These are phyloP conservation scores for Silene coronaria DNA, from an alignment of 179 eudicot species.

Conservation along the genomic window DNA sequence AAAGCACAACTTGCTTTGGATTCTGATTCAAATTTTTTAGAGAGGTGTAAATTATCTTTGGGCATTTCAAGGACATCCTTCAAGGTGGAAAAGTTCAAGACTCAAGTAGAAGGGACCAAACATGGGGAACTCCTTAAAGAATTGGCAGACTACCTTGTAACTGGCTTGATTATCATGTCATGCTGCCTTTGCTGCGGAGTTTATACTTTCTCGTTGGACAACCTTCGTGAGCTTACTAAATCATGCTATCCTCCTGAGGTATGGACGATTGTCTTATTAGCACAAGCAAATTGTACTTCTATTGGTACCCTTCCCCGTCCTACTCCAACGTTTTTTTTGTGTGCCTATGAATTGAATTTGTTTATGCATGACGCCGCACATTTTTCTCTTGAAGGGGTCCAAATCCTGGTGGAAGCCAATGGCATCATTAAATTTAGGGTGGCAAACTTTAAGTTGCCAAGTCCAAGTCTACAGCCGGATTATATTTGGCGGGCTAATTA, in stretches of 20 bases:
- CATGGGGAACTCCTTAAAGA: slow-evolving; percentile 58
- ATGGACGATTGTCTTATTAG: slow-evolving; percentile 13
- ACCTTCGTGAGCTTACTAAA: slow-evolving; percentile 62
- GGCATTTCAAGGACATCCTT: slow-evolving; percentile 72
- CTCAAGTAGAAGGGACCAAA: slow-evolving; percentile 59
- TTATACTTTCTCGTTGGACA: slow-evolving; percentile 59
- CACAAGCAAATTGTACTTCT: background rate
- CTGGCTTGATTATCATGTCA: slow-evolving; percentile 72
- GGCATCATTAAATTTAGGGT: slow-evolving; percentile 57
- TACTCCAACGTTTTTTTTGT: too few species aligned
- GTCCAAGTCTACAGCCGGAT: slow-evolving; percentile 64
- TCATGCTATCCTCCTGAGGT: slow-evolving; percentile 63
- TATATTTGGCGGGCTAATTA: slow-evolving; percentile 57
- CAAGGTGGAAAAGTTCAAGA: slow-evolving; percentile 67
- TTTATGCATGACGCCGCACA: background rate
- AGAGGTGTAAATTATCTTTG: slow-evolving; percentile 69
- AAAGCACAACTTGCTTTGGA: slow-evolving; percentile 58
- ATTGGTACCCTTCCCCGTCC: background rate
- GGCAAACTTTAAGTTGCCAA: slow-evolving; percentile 50
- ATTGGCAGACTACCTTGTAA: slow-evolving; percentile 74
- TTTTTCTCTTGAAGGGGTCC: slow-evolving; percentile 40
- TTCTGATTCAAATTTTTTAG: slow-evolving; percentile 57
- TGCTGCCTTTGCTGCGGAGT: slow-evolving; percentile 60
- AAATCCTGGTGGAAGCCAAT: slow-evolving; percentile 85
- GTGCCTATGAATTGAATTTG: background rate